Base-by-base conservation (phyloP, 75 land plant genomes). In the Selaginella tamariscina region DNA sequence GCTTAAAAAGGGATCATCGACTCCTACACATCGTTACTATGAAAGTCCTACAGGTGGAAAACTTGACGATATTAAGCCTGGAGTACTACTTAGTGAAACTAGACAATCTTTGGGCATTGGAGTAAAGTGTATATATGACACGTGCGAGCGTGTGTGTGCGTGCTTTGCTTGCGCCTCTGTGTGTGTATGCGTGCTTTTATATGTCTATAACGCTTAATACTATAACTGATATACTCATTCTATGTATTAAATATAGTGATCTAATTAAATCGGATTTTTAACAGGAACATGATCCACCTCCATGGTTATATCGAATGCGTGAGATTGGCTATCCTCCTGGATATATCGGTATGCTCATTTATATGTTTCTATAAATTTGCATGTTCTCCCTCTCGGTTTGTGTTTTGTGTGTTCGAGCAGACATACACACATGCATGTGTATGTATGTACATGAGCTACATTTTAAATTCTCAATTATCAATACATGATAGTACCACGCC, bases 251-350 rank as follows among this genome's bases (percentile, higher is more conserved):
- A 31, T 26, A 2, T 73, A 32, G 27, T 60, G 8, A 63, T 32
- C 20, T 55, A n/a, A n/a, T n/a, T n/a, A n/a, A n/a, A n/a, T n/a
- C n/a, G n/a, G n/a, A n/a, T 66, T 39, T 20, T 56, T 2, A 5
- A 29, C 82, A 91, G 89, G 90, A 92, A 66, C 65, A 72, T 65
- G 97, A 92, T 68, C 97, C 97, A 49, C 97, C 97, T 29, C 95
- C 95, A 32, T 86, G 95, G 95, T 81, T 89, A 23, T 71, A 82
- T 33, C 82, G 87, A 32, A 84, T 84, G 89, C 81, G 90, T 29
- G 86, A 84, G 75, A 32, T 86, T 28, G 90, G 97, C 18, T 86
- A 89, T 62, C 95, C 97, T 59, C 89, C 90, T 30, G 89, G 95
- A 64, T 89, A 92, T 76, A 57, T 89, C 65, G 96, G 93, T 91